Base-by-base conservation (phyloP, 192 early-diverging fungal genomes). In the Diversispora epigaea region DNA sequence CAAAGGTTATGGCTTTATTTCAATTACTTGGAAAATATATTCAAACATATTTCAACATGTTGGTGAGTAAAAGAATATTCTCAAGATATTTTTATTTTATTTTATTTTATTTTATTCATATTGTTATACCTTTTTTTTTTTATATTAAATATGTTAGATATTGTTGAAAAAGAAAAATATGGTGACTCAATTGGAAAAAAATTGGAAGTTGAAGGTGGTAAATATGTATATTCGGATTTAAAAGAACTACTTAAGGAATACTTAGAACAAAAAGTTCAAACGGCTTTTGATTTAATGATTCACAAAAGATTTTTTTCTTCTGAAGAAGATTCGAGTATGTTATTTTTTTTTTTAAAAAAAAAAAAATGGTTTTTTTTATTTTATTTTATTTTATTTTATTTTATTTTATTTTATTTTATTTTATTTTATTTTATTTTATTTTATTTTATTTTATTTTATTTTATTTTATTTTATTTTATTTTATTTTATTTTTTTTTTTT, bases 1-100 rank as follows among this genome's bases (percentile, higher is more conserved):
- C 6, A 90, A 91, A 14, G 94, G 94, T n/a, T 80, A 87, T 32
- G 89, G 94, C 79, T 94, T 95, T 75, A 86, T 99, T 15, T 91
- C 93, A 2, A 91, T 98, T 22, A 98, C 95, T 17, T 96, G 94
- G 93, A 97, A 98, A 77, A 89, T 96, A 7, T 91, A 85, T 57
- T 91, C 95, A 21, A 90, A 85, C 3, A 79, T 96, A 61, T 96
- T 87, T 84, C 93, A 96, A 81, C 96, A 98, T 77, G 85, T 98
- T 65, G 94, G 88, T 70, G 84, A 82, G 43, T 62, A 12, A 32
- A 32, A 32, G 25, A 32, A 32, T 32, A 0, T 47, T 0, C 22
- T 15, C 4, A 22, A 5, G 0, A 19, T 21, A 19, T 0, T 45
- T 22, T 56, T 22, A 58, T 44, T 25, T 6, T 21, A 25, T n/a